A percentile compares a stretch with the other conserved stretches of the same genome.
Evolutionary conservation across 352 stramenopile species (phyloP).

Genomic region (Pythium folliculosum): DNA sequence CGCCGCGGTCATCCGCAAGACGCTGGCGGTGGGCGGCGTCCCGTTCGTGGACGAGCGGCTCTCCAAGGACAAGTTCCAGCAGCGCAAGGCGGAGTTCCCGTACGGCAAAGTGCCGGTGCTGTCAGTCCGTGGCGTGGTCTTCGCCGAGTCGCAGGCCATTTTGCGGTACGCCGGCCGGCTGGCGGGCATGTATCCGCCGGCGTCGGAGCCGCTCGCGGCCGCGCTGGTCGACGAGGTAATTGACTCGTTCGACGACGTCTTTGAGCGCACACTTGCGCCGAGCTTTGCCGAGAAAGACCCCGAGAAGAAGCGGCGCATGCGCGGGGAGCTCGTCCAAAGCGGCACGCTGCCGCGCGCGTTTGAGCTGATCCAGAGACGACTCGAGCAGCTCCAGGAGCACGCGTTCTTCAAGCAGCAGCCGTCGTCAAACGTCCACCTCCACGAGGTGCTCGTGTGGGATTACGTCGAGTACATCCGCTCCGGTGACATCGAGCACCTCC

Average conservation of each 20-base stretch:
- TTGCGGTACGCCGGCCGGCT: conserved; percentile 35
- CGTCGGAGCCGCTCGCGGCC: conserved; percentile 32
- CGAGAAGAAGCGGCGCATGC: conserved; percentile 18
- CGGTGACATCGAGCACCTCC: not conserved
- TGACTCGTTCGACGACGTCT: not conserved
- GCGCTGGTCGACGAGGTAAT: conserved; percentile 56
- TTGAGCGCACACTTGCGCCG: conserved; percentile 18
- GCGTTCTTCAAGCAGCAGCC: not conserved
- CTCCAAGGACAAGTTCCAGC: conserved; percentile 24
- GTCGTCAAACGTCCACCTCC: conserved; percentile 14
- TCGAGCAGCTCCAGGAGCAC: not conserved
- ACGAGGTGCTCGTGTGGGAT: conserved; percentile 24
- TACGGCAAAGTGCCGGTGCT: conserved; percentile 35
- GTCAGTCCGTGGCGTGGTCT: conserved; percentile 26
- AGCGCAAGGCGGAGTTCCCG: conserved; percentile 30
- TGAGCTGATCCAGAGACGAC: not conserved
- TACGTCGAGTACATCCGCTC: conserved; percentile 11
- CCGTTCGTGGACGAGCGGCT: conserved; percentile 41
- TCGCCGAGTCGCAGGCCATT: conserved; percentile 34
- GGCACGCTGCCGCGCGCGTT: not conserved
- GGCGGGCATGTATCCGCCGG: conserved; percentile 36
- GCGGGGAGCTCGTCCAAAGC: conserved; percentile 4
- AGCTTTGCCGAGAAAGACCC: conserved; percentile 12
- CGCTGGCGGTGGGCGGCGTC: conserved; percentile 28
- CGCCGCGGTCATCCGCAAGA: conserved; percentile 29